These are phyloP conservation scores for Tritrichomonas musculus DNA, from an alignment of 208 protist genomes.

Conservation along the genomic window DNA sequence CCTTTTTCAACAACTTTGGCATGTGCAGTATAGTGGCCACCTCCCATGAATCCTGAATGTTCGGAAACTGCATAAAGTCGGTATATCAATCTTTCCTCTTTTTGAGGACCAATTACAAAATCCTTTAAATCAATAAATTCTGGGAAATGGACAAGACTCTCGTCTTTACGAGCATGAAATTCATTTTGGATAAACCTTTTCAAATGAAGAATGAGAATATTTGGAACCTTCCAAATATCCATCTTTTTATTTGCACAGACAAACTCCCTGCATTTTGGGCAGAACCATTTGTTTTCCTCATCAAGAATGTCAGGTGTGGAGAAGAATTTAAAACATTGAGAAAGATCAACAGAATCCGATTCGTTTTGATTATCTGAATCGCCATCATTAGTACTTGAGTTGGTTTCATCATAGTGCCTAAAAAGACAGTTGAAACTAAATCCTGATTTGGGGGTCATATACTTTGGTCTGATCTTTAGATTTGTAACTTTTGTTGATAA, in stretches of 20 bases:
- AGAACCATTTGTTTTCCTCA: conserved; percentile 28
- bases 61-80: not conserved
- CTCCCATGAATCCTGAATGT: not conserved
- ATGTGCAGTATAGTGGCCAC: conserved; percentile 13
- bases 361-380: too few species aligned
- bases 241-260: conserved; percentile 26
- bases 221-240: not conserved
- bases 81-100: not conserved
- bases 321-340: not conserved
- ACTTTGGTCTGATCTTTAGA: too few species aligned
- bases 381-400: too few species aligned
- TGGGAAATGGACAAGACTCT: not conserved
- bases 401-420: too few species aligned
- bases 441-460: too few species aligned
- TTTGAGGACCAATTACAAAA: not conserved
- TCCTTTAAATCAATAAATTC: not conserved
- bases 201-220: not conserved
- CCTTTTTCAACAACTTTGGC: not conserved
- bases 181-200: not conserved
- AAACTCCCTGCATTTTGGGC: not conserved
- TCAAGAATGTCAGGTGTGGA: not conserved
- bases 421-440: too few species aligned
- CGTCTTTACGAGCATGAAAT: not conserved
- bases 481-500: too few species aligned
- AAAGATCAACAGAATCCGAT: not conserved